A percentile compares a stretch with the other conserved stretches of the same genome.
Conservation (phyloP, 2,329 filamentous ascomycete genomes). For the Aspergillus pseudonomiae region DNA sequence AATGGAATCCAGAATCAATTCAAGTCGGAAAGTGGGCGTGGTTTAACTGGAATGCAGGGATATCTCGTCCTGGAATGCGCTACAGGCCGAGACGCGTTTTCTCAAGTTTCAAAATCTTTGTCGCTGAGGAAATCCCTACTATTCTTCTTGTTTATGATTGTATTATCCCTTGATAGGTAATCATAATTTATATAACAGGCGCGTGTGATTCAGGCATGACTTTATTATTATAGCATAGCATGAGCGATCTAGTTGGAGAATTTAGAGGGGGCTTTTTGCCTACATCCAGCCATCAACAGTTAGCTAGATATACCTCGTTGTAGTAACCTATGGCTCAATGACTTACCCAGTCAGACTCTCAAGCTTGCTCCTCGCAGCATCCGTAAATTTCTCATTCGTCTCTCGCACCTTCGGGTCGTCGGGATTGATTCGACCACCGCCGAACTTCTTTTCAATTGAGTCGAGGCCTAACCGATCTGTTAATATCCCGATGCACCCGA, state of each 20-base stretch:
- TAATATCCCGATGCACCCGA: neutral
- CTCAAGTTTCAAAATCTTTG: no score
- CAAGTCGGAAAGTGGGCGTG: no score
- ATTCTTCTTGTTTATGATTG: no score
- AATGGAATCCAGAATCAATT: neutral
- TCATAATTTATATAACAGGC: no score
- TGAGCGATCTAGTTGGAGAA: neutral
- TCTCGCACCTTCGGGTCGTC: constrained; percentile 35
- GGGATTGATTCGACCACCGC: constrained; percentile 47
- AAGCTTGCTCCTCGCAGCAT: constrained; percentile 52
- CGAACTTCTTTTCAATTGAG: constrained; percentile 52
- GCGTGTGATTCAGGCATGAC: no score
- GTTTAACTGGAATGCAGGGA: no score
- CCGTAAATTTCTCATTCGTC: constrained; percentile 56
- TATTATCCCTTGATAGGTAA: no score
- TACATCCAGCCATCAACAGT: neutral
- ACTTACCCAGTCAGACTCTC: constrained; percentile 53
- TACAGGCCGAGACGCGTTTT: no score
- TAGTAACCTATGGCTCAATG: no score
- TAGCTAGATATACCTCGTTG: neutral
- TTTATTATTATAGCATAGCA: no score
- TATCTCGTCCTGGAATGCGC: no score
- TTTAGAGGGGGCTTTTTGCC: neutral
- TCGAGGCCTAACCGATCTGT: constrained; percentile 44
- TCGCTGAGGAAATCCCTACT: no score